Base-by-base conservation (phyloP, 768 basidiomycete genomes). In the Fomitopsis pulvina region DNA sequence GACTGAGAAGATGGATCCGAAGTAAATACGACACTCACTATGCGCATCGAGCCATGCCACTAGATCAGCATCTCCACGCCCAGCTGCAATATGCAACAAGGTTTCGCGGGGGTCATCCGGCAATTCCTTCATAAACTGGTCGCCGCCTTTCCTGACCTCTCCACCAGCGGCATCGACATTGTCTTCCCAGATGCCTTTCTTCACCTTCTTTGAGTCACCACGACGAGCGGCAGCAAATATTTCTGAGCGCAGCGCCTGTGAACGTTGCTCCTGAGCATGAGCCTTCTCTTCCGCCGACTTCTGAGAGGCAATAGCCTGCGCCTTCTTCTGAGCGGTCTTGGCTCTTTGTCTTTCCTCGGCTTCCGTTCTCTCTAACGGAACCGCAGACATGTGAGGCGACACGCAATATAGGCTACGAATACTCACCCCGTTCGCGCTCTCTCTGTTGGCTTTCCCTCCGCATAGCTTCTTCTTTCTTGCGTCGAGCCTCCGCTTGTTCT, bases 21-120 rank as follows among this genome's bases (percentile, higher is more conserved):
- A 24, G 24, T 14, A 48, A 62, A 55, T 46, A 48, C 6, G 11
- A 41, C 45, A 66, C 80, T 57, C 57, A 87, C 87, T 79, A 61
- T 89, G 86, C 4, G 76, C 71, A 65, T 83, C 77, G 11, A 90
- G 75, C 85, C 86, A 89, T 56, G 77, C 63, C 7, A 85, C 72
- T 47, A 90, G 65, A 20, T 74, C 76, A 6, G 66, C 56, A 65
- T 88, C 75, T 9, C 80, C 82, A 48, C 71, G 68, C 48, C 62
- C 66, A 2, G 76, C 72, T 45, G 78, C 81, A 50, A 91, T 84
- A 57, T 89, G 87, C 47, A 83, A 63, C 10, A 91, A 68, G 32
- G 85, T 85, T 66, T 89, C 81, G 54, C 69, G 66, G n/a, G 70
- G 71, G 65, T 87, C 85, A 50, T 70, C 57, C 10, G 79, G 78